These are phyloP conservation scores for Ogataea dorogensis DNA, from an alignment of 805 yeast species.

Conservation along the genomic window DNA sequence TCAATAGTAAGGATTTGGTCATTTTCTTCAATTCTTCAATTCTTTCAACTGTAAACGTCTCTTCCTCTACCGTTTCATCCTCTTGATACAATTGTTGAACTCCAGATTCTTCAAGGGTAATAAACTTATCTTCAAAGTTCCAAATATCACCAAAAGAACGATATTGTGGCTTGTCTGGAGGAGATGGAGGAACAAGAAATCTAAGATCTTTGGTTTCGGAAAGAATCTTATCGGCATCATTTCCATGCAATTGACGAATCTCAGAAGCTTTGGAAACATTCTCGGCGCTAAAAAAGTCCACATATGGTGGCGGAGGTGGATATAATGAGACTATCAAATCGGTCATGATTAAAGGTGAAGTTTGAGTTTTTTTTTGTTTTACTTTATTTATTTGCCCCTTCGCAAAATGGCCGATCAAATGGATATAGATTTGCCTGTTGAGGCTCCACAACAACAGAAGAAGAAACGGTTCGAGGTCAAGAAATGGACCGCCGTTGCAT, in stretches of 20 bases:
- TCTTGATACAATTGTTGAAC: constrained; percentile 65
- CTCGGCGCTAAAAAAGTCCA: constrained; percentile 67
- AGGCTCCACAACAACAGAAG: constrained; percentile 26
- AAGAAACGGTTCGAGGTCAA: constrained; percentile 87
- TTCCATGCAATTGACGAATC: constrained; percentile 23
- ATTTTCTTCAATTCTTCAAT: constrained; percentile 77
- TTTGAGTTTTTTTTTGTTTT: constrained; percentile 5
- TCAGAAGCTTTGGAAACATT: constrained; percentile 49
- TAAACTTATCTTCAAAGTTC: constrained; percentile 77
- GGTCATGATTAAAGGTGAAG: constrained; percentile 5
- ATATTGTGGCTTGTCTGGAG: constrained; percentile 64
- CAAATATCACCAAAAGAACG: constrained; percentile 89
- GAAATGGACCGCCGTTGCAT: constrained; percentile 99
- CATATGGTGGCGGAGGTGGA: constrained; percentile 92
- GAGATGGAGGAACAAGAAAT: constrained; percentile 62
- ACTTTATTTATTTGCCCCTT: constrained; percentile 3
- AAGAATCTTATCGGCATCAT: constrained; percentile 24
- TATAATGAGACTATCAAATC: constrained; percentile 61
- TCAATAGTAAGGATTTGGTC: constrained; percentile 72
- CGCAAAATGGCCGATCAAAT: constrained; percentile 20
- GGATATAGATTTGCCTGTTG: constrained; percentile 28
- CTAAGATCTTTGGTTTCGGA: constrained; percentile 40
- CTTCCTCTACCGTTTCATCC: constrained; percentile 34
- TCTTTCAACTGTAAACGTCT: constrained; percentile 46
- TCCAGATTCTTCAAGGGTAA: constrained; percentile 73